Evolutionary conservation across 306 rosid genomes (phyloP).

Genomic region (Prunus persica): DNA sequence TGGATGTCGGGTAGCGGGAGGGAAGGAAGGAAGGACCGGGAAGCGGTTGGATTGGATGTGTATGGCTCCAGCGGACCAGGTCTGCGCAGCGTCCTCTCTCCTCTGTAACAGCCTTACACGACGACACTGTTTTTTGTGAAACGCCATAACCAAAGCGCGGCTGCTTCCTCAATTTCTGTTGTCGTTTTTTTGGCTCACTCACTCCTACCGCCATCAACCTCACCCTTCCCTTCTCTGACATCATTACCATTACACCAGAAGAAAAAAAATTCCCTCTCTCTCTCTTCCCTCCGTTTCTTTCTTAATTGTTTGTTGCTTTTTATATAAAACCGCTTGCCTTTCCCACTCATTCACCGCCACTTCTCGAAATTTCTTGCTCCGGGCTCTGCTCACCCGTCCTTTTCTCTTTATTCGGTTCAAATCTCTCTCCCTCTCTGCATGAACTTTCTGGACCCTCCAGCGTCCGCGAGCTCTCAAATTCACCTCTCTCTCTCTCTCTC

Average conservation of each 20-base stretch:
- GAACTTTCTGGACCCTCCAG: neutral
- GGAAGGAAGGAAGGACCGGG: neutral
- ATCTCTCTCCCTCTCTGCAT: conserved; percentile 4
- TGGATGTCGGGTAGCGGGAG: neutral
- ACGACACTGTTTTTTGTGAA: neutral
- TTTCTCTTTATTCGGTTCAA: neutral
- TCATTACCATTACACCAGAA: neutral
- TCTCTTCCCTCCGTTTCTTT: neutral
- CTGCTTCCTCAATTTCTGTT: neutral
- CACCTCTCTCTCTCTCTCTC: neutral
- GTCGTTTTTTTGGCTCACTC: neutral
- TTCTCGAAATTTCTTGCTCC: neutral
- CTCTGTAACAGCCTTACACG: neutral
- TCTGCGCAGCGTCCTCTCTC: neutral
- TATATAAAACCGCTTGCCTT: neutral
- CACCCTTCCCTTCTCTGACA: neutral
- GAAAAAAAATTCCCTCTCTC: neutral
- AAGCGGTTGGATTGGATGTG: conserved; percentile 1
- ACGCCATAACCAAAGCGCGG: neutral
- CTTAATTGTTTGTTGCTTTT: neutral
- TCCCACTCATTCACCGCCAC: conserved; percentile 12
- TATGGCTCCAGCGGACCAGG: neutral
- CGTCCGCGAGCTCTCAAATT: neutral
- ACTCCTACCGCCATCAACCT: neutral
- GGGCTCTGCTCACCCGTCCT: neutral